Percentiles rank a stretch among this genome's conserved stretches.
These are phyloP conservation scores for Rutstroemia sp. DNA, from an alignment of 2,329 filamentous ascomycete species.

Conservation along the genomic window DNA sequence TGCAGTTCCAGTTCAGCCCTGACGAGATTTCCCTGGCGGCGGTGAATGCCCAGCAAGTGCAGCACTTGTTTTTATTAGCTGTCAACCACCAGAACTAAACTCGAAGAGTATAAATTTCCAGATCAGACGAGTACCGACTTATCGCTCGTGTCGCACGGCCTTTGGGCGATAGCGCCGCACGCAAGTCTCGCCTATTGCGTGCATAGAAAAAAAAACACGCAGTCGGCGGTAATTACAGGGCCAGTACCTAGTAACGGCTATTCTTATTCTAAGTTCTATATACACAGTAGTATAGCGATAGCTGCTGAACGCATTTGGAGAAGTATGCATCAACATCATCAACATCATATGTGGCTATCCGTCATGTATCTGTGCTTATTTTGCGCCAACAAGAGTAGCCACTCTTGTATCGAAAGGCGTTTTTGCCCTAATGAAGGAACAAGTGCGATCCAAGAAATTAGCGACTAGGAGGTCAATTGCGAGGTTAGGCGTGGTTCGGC, in stretches of 20 bases:
- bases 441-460: neutral
- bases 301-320: conserved; percentile 16
- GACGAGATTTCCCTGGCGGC: neutral
- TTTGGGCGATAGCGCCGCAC: conserved; percentile 12
- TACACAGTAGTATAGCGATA: conserved; percentile 12
- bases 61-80: conserved; percentile 3
- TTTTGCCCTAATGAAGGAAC: conserved; percentile 6
- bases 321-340: conserved; percentile 2
- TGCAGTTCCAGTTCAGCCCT: conserved; percentile 9
- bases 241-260: conserved; percentile 16
- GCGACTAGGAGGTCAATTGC: neutral
- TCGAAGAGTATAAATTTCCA: conserved; percentile 3
- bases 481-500: conserved; percentile 7
- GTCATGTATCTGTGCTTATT: conserved; percentile 17
- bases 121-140: conserved; percentile 20
- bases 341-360: conserved; percentile 17
- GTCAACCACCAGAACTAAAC: neutral
- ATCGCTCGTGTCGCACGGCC: conserved; percentile 9
- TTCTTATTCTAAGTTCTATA: no score
- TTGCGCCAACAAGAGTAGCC: conserved; percentile 14
- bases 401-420: conserved; percentile 10
- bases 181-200: conserved; percentile 20
- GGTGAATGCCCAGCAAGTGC: conserved; percentile 3
- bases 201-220: conserved; percentile 10
- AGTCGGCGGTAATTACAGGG: no score